phyloP scores from a whole-genome alignment of 169 alveolate species.

The Plasmodium gonderi region DNA sequence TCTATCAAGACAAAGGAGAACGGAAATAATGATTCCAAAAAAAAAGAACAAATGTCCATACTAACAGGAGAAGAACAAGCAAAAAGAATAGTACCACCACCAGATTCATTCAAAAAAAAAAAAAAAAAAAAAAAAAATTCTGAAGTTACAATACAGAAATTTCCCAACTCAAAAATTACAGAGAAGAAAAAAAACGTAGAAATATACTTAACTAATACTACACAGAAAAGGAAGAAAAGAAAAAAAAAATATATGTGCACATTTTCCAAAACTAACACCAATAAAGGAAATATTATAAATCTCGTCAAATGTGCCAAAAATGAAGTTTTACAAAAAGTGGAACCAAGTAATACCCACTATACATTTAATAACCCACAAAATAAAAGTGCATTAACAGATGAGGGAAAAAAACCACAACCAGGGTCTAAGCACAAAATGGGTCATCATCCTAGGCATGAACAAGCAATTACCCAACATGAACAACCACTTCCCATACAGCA shows the following conservation, averaged over 20 bases:
- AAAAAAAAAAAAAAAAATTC: too few species aligned
- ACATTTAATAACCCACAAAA: neutral
- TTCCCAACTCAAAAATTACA: too few species aligned
- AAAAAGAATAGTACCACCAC: too few species aligned
- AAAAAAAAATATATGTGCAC: neutral
- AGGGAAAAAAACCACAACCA: too few species aligned
- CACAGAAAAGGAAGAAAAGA: neutral
- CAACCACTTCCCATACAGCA: neutral
- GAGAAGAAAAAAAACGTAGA: neutral
- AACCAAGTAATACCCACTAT: neutral
- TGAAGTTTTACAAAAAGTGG: neutral
- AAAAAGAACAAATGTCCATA: too few species aligned
- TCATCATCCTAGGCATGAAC: neutral
- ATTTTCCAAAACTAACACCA: neutral
- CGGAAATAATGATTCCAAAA: too few species aligned
- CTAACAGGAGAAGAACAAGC: too few species aligned
- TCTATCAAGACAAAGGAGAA: too few species aligned
- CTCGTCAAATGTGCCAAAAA: neutral
- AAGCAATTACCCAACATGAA: neutral
- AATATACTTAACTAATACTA: neutral
- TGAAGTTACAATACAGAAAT: too few species aligned
- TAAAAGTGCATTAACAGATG: neutral
- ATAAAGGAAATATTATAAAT: neutral
- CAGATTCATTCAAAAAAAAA: too few species aligned
- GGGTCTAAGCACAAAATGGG: too few species aligned